Base-by-base conservation (phyloP, 345 rosid genomes). In the Angophora floribunda region DNA sequence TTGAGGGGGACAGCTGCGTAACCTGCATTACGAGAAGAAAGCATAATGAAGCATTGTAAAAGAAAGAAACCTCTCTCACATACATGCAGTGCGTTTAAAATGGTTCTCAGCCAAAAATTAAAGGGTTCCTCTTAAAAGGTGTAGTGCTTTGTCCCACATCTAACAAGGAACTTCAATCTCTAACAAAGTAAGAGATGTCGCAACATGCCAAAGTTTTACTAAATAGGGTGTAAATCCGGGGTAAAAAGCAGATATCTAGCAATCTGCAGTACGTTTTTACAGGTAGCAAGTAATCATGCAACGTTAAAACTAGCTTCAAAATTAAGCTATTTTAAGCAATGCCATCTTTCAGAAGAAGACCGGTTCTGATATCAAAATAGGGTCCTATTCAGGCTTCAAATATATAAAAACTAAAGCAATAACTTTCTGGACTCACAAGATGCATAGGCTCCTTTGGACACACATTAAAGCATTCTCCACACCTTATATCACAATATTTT, bases 1-100 rank as follows among this genome's bases (percentile, higher is more conserved):
- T 93, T 89, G 97, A 94, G 13, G 99, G 99, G 87, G 99, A 98
- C 89, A 97, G 98, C 91, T 97, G 99, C 24, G 99, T 98, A 88
- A 98, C 99, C 99, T 98, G 93, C 93, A 93, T 53, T 84, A 7
- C 13, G 10, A 51, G 59, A 52, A 89, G 1, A n/a, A 13, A 65
- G 12, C 28, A 44, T 79, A 87, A 80, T 28, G 57, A 88, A 57
- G 28, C 2, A 44, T 61, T 59, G 52, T 9, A 85, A 52, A 78
- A 70, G 51, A 57, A 65, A 57, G 82, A 75, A 75, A 75, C 82
- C 82, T 75, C 45, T 75, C 47, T 47, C 49, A 75, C 82, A 75
- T 47, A 75, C 8, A 41, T 41, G 84, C 84, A 75, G 84, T 12
- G 26, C 84, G 41, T 75, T 36, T 17, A 70, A 17, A 41, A 75